Base-by-base conservation (phyloP, 352 stramenopile genomes). In the Globisporangium abappressorium region DNA sequence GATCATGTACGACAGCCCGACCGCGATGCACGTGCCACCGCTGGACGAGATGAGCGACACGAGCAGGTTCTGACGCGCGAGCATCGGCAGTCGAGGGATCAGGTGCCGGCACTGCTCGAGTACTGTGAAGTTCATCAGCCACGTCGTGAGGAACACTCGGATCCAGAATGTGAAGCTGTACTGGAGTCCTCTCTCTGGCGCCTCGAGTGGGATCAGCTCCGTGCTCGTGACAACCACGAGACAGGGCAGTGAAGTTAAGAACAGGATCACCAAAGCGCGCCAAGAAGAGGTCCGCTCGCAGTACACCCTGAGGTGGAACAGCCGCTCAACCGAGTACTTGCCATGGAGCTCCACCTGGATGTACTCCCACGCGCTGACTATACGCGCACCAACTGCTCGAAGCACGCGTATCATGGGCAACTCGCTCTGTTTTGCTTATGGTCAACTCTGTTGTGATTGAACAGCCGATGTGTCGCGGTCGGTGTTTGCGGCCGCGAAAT, bases 341-440 rank as follows among this genome's bases (percentile, higher is more conserved):
- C 62, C 68, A 15, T 70, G 56, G 18, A 72, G 68, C 49, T 72
- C 68, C 26, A 72, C 68, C 57, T 72, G 68, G 12, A 57, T 9
- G 1, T 20, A 20, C 34, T 69, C 62, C 68, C 62, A 72, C 20
- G 28, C 33, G 14, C 26, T 14, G 1, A 14, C 6, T 28, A 59
- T 14, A 30, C 28, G 54, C 7, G 11, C 12, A 9, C 54, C 28
- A 26, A 41, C 14, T 41, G 24, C 12, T 7, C 28, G 54, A 14
- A 59, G 15, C 5, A 22, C 11, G 9, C 34, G 34, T 12, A 41
- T 14, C 34, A 41, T 41, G 8, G 34, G 3, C 30, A 6, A 4
- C 30, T 41, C 34, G 34, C 34, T 41, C 34, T 41, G 12, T 12
- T 41, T 9, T 41, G 34, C 30, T 4, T 33, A 33, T 33, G 30